Percentiles rank a stretch among this genome's conserved stretches.
phyloP scores from a whole-genome alignment of 2,329 filamentous ascomycete species.

The Xylariaceae sp. region DNA sequence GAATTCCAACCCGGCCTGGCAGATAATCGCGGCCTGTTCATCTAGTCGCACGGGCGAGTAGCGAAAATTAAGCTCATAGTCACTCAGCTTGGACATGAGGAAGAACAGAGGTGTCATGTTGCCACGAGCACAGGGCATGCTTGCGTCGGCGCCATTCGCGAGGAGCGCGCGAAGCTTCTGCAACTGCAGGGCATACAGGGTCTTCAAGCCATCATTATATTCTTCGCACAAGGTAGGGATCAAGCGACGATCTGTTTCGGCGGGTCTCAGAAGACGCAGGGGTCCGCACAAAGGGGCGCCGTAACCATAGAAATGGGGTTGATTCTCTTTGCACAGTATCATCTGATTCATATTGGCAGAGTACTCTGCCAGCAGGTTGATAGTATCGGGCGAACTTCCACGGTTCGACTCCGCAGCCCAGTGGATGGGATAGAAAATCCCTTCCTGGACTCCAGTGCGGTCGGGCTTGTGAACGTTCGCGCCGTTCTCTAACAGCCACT shows the following conservation, averaged over 20 bases:
- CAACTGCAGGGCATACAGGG: neutral
- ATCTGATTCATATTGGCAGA: slow-evolving; percentile 9
- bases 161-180: slow-evolving; percentile 12
- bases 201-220: slow-evolving; percentile 7
- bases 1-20: slow-evolving; percentile 3
- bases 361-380: slow-evolving; percentile 4
- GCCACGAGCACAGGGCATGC: neutral
- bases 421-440: slow-evolving; percentile 11
- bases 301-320: no score
- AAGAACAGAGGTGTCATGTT: slow-evolving; percentile 6
- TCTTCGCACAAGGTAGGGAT: neutral
- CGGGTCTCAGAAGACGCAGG: no score
- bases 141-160: slow-evolving; percentile 5
- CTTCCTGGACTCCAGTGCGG: rapidly evolving
- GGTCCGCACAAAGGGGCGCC: no score
- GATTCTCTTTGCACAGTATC: neutral
- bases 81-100: slow-evolving; percentile 1
- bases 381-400: slow-evolving; percentile 5
- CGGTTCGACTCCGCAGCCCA: slow-evolving; percentile 4
- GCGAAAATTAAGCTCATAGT: slow-evolving; percentile 1
- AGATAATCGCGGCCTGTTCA: slow-evolving; percentile 1
- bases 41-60: slow-evolving; percentile 1
- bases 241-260: neutral
- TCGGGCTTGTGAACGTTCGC: slow-evolving; percentile 10
- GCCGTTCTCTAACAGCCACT: slow-evolving; percentile 9